Base-by-base conservation (phyloP, 805 yeast genomes). In the Starmera caribaea region DNA sequence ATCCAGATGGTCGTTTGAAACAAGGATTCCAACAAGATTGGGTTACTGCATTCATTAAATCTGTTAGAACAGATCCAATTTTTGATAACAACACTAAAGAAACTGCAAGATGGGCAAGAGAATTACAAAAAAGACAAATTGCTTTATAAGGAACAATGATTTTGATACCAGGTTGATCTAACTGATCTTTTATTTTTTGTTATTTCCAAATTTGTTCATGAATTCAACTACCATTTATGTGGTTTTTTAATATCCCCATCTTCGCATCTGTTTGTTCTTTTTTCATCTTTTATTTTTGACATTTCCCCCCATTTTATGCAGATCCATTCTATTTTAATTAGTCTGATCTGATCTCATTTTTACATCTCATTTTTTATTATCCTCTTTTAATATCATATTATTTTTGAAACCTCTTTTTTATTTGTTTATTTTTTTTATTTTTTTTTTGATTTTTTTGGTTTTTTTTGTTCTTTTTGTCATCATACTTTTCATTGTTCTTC, bases 61-160 rank as follows among this genome's bases (percentile, higher is more conserved):
- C 69, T 55, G 80, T 89, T 16, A 76, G 92, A 60, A 54, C 74
- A 39, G 80, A 79, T 55, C 69, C 73, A 45, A 50, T 68, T 28
- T 84, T 79, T 55, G 67, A 76, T 30, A 76, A 74, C 50, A 64
- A 71, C 40, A 87, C 97, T 11, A 78, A 76, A 57, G 92, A 83
- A 54, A 85, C 96, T n/a, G 97, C 97, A 8, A 76, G 89, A 63
- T 92, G 97, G 97, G 97, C 98, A 13, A 76, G 92, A 50, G 96
- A 84, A 53, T 95, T 66, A 45, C 57, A 50, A 38, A 53, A 48
- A 35, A 44, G 41, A 36, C 58, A 52, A 42, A 32, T 47, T 35
- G 40, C 24, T 15, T 39, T 46, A 32, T 47, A 37, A 21, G 11
- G 8, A 21, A 21, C 8, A 21, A 24, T 43, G 39, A 38, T 24